Percentiles rank a stretch among this genome's conserved stretches.
These are phyloP conservation scores for Corchorus olitorius DNA, from an alignment of 345 rosid species.

Conservation along the genomic window DNA sequence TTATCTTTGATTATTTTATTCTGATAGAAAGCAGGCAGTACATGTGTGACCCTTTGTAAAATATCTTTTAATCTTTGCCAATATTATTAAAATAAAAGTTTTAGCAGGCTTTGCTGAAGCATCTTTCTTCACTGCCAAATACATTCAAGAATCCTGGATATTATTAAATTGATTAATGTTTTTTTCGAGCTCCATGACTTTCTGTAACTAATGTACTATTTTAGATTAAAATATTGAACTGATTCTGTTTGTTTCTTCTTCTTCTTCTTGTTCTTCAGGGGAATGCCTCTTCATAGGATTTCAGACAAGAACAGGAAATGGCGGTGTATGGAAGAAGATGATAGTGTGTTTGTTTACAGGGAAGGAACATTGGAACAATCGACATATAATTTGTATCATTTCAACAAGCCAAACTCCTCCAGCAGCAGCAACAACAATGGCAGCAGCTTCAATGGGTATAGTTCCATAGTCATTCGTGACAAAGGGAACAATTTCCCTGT, in stretches of 20 bases:
- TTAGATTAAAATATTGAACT: background rate
- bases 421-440: background rate
- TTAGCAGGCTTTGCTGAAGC: conserved; percentile 18
- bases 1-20: background rate
- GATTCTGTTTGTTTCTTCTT: no score
- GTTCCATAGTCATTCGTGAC: conserved; percentile 19
- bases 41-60: background rate
- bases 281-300: conserved; percentile 37
- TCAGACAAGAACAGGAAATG: conserved; percentile 38
- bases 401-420: conserved; percentile 3
- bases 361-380: conserved; percentile 49
- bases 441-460: background rate
- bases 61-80: background rate
- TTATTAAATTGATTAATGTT: background rate
- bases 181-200: background rate
- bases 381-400: conserved; percentile 27
- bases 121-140: conserved; percentile 22
- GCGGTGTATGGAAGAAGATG: conserved; percentile 47
- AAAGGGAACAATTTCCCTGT: conserved; percentile 9
- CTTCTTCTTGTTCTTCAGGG: conserved; percentile 28
- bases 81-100: background rate
- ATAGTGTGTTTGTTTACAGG: conserved; percentile 42
- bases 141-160: background rate
- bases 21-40: background rate
- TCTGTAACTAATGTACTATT: background rate